Conservation (phyloP, 2,329 filamentous ascomycete species). For the Epicoccum sorghinum region DNA sequence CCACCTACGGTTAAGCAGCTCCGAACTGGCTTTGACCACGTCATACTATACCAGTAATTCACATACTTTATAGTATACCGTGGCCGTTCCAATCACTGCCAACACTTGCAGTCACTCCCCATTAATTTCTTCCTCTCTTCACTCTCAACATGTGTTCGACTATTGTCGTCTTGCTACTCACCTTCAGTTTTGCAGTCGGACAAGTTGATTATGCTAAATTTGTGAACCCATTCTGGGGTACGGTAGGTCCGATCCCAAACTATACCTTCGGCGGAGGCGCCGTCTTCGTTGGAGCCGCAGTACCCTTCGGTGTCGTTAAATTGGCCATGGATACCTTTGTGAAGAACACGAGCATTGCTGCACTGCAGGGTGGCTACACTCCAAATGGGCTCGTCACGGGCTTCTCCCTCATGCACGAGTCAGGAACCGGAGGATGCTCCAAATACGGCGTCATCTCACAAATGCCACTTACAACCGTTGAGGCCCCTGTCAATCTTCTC, state of each 20-base stretch:
- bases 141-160: too few species aligned
- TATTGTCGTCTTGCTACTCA: background rate
- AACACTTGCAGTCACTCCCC: too few species aligned
- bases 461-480: conserved; percentile 56
- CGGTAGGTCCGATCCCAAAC: conserved; percentile 54
- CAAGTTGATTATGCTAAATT: conserved; percentile 48
- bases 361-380: conserved; percentile 46
- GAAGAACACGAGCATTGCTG: conserved; percentile 27
- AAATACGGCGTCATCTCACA: conserved; percentile 70
- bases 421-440: conserved; percentile 67
- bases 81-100: too few species aligned
- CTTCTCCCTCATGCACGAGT: conserved; percentile 45
- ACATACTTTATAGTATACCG: too few species aligned
- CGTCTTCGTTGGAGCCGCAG: conserved; percentile 41
- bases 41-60: too few species aligned
- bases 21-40: too few species aligned
- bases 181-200: background rate
- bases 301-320: conserved; percentile 46
- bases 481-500: conserved; percentile 44
- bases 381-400: conserved; percentile 45
- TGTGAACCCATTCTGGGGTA: conserved; percentile 60
- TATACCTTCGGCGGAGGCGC: conserved; percentile 50
- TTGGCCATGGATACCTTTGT: conserved; percentile 44
- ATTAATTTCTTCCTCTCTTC: too few species aligned
- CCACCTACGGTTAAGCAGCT: too few species aligned